phyloP scores from a whole-genome alignment of 164 flowering plant genomes.

The Kalanchoe fedtschenkoi region DNA sequence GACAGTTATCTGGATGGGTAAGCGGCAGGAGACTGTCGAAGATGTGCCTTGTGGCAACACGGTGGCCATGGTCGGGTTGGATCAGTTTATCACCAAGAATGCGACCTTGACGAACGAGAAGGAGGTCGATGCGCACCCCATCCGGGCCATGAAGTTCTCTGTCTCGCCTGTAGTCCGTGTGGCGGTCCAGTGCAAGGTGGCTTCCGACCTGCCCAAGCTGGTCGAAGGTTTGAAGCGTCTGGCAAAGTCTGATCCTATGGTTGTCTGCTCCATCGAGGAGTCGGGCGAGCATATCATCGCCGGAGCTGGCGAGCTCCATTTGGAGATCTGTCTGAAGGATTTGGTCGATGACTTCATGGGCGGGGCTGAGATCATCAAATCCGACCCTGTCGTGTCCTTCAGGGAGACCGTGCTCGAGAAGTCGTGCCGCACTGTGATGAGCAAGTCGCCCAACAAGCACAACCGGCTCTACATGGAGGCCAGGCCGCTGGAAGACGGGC shows the following conservation, averaged over 20 bases:
- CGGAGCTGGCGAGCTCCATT: neutral
- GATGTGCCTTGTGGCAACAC: slow-evolving; percentile 2
- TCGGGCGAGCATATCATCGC: neutral
- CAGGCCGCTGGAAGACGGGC: neutral
- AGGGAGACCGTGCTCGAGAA: neutral
- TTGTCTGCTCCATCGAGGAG: slow-evolving; percentile 3
- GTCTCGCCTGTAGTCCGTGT: slow-evolving; percentile 2
- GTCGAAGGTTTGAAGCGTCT: slow-evolving; percentile 1
- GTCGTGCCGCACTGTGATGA: neutral
- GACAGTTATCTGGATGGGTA: slow-evolving; percentile 1
- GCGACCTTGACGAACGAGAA: neutral
- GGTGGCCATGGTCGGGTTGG: neutral
- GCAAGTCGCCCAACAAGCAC: slow-evolving; percentile 4
- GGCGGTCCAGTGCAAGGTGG: slow-evolving; percentile 5
- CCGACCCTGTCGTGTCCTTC: slow-evolving; percentile 2
- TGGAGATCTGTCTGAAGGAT: neutral
- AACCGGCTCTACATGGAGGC: slow-evolving; percentile 4
- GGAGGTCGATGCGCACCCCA: slow-evolving; percentile 1
- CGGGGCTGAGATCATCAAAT: neutral
- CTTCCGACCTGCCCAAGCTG: slow-evolving; percentile 1
- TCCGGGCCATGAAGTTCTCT: slow-evolving; percentile 1
- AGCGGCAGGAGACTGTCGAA: slow-evolving; percentile 2
- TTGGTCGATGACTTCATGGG: slow-evolving; percentile 1
- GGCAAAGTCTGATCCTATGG: slow-evolving; percentile 3
- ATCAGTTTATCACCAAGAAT: slow-evolving; percentile 3